Conservation (phyloP, 108 stramenopile species). For the Cylindrotheca fusiformis region DNA sequence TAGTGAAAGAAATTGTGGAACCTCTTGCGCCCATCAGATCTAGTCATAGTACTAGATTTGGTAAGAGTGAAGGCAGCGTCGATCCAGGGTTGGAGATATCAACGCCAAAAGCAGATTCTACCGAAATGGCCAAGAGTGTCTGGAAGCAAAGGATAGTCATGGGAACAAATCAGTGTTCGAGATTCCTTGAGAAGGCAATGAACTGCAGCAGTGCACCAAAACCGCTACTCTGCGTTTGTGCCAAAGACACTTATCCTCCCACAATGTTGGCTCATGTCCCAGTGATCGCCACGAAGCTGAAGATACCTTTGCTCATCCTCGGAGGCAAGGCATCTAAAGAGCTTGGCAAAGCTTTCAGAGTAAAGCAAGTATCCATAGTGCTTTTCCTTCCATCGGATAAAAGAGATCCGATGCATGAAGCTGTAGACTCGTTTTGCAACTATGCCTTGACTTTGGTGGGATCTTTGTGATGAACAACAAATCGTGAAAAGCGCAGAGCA, state of each 20-base stretch:
- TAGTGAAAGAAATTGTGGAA: constrained; percentile 63
- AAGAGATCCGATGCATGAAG: background rate
- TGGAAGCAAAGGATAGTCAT: constrained; percentile 38
- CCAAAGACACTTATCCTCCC: constrained; percentile 63
- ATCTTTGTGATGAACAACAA: too few relatives aligned
- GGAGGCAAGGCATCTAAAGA: constrained; percentile 68
- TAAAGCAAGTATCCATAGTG: constrained; percentile 40
- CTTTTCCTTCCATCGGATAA: constrained; percentile 32
- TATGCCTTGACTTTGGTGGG: background rate
- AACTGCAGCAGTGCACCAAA: background rate
- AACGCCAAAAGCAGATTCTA: background rate
- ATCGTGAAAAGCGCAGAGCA: too few relatives aligned
- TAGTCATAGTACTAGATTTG: background rate
- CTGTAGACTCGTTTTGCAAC: constrained; percentile 4
- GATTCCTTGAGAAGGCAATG: constrained; percentile 37
- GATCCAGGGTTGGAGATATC: too few relatives aligned
- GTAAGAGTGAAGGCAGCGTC: too few relatives aligned
- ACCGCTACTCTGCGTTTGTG: constrained; percentile 47
- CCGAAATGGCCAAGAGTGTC: constrained; percentile 7
- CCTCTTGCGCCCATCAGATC: constrained; percentile 16
- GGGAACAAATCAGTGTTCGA: constrained; percentile 70
- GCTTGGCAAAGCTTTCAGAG: constrained; percentile 49
- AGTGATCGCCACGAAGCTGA: constrained; percentile 29
- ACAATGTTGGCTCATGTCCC: constrained; percentile 58
- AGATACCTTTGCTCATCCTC: constrained; percentile 45